A percentile compares a stretch with the other conserved stretches of the same genome.
phyloP scores from a whole-genome alignment of 2,329 filamentous ascomycete genomes.

The Pestalotiopsis fici region DNA sequence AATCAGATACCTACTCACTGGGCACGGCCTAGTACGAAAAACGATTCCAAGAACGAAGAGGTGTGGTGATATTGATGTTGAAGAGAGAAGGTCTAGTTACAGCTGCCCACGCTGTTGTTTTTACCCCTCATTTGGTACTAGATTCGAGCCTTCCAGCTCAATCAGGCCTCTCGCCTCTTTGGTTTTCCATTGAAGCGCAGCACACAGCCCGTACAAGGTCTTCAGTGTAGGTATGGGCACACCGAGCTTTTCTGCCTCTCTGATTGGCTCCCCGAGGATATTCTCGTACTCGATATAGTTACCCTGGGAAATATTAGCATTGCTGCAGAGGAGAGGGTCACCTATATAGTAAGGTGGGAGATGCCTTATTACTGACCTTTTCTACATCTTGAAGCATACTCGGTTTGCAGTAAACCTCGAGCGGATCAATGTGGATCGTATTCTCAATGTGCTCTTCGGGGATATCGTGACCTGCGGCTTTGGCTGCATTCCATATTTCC shows the following conservation, averaged over 20 bases:
- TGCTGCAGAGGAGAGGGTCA: background rate
- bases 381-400: conserved; percentile 56
- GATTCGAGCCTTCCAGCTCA: background rate
- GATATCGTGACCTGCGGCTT: conserved; percentile 37
- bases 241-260: conserved; percentile 47
- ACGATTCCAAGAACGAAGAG: too few species aligned
- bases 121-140: too few species aligned
- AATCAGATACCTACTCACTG: too few species aligned
- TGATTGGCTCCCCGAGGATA: conserved; percentile 55
- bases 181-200: conserved; percentile 47
- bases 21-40: too few species aligned
- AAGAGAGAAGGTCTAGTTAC: too few species aligned
- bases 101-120: too few species aligned
- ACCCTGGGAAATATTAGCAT: conserved; percentile 20
- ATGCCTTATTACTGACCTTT: conserved; percentile 28
- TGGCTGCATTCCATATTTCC: conserved; percentile 50
- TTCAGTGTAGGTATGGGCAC: conserved; percentile 51
- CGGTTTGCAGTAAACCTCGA: conserved; percentile 48
- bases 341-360: conserved; percentile 30
- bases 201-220: conserved; percentile 48
- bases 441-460: conserved; percentile 42
- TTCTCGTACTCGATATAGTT: conserved; percentile 59
- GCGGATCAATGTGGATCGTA: conserved; percentile 49
- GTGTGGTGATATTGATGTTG: too few species aligned
- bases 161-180: conserved; percentile 32